Base-by-base conservation (phyloP, 805 yeast genomes). In the Cyberlindnera euphorbiae region DNA sequence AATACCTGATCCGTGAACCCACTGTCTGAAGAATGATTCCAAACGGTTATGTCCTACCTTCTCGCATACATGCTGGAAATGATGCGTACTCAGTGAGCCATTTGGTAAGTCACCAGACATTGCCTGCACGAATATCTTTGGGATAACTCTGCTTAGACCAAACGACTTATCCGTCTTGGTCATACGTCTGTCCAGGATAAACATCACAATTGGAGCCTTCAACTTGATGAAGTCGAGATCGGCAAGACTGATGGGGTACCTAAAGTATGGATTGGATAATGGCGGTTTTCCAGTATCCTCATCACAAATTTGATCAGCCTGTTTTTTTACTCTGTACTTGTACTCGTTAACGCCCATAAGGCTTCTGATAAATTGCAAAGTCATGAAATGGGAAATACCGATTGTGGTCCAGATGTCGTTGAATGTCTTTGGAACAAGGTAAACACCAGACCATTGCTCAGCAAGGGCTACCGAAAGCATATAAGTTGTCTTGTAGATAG, bases 161-260 rank as follows among this genome's bases (percentile, higher is more conserved):
- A 93, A 83, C 0, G 96, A 83, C 44, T 89, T 81, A 55, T 94
- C 97, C 1, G 97, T 87, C 55, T 93, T 93, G 1, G 96, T 89
- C 95, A 93, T 87, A 44, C 98, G 69, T 31, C 85, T 73, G 55
- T 93, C 97, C 19, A 93, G 64, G 26, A 90, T 88, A 50, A 76
- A 82, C 31, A 93, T 56, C 1, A 93, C 89, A 34, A 89, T 64
- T 0, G 97, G 96, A 0, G 96, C 80, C 52, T 93, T 93, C 32
- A 90, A 62, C 29, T 71, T 70, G 15, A 90, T 60, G 50, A 90
- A 90, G 0, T 67, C 69, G 6, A 90, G 58, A 48, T 85, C 94
- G 14, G 63, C 60, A 12, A 70, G 76, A 9, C 63, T 53, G 4
- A 88, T 59, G 0, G 96, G 96, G 44, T 70, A 81, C 22, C 74